phyloP scores from a whole-genome alignment of 257 asterid genomes.

The Anisodus acutangulus region DNA sequence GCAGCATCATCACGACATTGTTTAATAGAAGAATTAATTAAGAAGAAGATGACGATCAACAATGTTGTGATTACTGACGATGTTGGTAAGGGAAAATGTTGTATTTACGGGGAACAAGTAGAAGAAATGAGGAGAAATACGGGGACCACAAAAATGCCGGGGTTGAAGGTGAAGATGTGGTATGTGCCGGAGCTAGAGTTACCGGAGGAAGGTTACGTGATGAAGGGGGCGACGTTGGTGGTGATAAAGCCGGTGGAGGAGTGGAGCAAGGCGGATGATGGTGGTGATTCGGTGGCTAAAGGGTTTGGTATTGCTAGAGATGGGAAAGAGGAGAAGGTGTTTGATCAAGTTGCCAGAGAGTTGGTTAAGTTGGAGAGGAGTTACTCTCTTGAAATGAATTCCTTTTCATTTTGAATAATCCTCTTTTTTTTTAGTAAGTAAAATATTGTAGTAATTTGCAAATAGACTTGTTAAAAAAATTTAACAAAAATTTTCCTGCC shows the following conservation, averaged over 20 bases:
- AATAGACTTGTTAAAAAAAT: too few species aligned
- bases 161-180: conserved; percentile 81
- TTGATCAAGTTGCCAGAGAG: conserved; percentile 55
- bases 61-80: conserved; percentile 59
- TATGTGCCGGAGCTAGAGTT: conserved; percentile 59
- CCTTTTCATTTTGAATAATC: conserved; percentile 47
- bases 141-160: conserved; percentile 51
- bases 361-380: conserved; percentile 59
- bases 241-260: conserved; percentile 55
- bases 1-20: conserved; percentile 73
- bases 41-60: conserved; percentile 37
- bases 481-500: too few species aligned
- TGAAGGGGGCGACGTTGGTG: conserved; percentile 77
- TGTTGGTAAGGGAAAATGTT: conserved; percentile 58
- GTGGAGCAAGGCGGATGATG: conserved; percentile 34
- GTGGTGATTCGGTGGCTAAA: conserved; percentile 48
- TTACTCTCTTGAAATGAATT: conserved; percentile 68
- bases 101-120: conserved; percentile 55
- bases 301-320: conserved; percentile 51
- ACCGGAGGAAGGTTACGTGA: conserved; percentile 49
- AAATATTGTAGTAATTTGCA: too few species aligned
- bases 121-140: conserved; percentile 45
- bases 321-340: conserved; percentile 38
- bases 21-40: conserved; percentile 49
- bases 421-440: not conserved